Evolutionary conservation across 2,329 filamentous ascomycete genomes (phyloP).

Genomic region (Bipolaris gigantea): DNA sequence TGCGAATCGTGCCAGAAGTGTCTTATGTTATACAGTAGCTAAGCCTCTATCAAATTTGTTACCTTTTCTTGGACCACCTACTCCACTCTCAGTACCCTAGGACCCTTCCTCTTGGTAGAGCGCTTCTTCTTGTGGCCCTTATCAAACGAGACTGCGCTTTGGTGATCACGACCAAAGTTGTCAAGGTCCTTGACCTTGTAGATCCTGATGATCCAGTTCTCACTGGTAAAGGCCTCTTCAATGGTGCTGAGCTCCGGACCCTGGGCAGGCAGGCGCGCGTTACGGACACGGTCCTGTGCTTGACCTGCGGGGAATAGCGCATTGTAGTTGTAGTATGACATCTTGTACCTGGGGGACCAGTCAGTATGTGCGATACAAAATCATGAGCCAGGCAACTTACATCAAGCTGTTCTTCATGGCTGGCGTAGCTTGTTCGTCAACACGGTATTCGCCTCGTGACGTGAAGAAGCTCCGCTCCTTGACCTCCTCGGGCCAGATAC

Average conservation of each 20-base stretch:
- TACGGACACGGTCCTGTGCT: slow-evolving; percentile 86
- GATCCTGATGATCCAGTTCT: slow-evolving; percentile 99
- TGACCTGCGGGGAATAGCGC: slow-evolving; percentile 88
- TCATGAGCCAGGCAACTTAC: slow-evolving; percentile 58
- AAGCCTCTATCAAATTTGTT: slow-evolving; percentile 21
- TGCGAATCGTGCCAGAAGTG: slow-evolving; percentile 15
- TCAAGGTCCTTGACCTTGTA: slow-evolving; percentile 99
- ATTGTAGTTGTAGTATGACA: slow-evolving; percentile 99
- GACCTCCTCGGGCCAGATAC: slow-evolving; percentile 99
- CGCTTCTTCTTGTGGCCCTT: slow-evolving; percentile 85
- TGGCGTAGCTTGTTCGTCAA: slow-evolving; percentile 89
- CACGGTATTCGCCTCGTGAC: slow-evolving; percentile 85
- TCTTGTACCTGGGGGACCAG: slow-evolving; percentile 80
- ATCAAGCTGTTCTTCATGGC: slow-evolving; percentile 99
- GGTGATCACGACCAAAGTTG: slow-evolving; percentile 89
- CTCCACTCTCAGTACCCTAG: slow-evolving; percentile 71
- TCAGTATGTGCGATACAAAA: slow-evolving; percentile 24
- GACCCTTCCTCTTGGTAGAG: slow-evolving; percentile 69
- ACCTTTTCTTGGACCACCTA: slow-evolving; percentile 47
- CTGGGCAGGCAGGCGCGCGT: slow-evolving; percentile 75
- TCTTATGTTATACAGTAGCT: slow-evolving; percentile 36
- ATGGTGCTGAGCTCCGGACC: slow-evolving; percentile 84
- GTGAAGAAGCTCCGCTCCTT: slow-evolving; percentile 98
- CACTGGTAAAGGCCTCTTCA: slow-evolving; percentile 96
- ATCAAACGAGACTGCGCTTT: slow-evolving; percentile 68